Conservation (phyloP, 2,329 filamentous ascomycete species). For the Fusarium abutilonis region DNA sequence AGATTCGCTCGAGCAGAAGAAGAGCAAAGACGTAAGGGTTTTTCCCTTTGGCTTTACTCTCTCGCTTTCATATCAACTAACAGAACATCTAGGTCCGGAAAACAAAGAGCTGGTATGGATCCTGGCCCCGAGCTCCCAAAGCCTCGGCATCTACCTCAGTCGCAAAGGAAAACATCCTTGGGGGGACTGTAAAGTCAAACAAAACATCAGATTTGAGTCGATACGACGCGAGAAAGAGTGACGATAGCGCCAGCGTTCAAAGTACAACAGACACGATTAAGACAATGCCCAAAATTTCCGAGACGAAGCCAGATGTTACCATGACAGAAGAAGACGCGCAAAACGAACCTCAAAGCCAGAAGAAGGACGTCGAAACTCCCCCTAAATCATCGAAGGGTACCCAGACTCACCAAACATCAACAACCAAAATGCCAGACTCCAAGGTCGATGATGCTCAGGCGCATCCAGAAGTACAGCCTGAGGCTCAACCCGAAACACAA, state of each 20-base stretch:
- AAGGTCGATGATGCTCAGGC: conserved; percentile 6
- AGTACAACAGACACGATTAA: conserved; percentile 40
- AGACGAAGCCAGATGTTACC: conserved; percentile 37
- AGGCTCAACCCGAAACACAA: conserved; percentile 2
- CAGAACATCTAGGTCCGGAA: conserved; percentile 57
- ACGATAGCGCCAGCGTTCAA: conserved; percentile 48
- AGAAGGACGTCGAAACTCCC: conserved; percentile 10
- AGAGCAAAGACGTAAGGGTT: conserved; percentile 30
- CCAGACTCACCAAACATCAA: conserved; percentile 5
- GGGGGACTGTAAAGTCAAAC: conserved; percentile 61
- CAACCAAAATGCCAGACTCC: conserved; percentile 12
- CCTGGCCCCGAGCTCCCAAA: conserved; percentile 67
- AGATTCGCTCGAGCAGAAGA: conserved; percentile 13
- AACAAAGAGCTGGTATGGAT: conserved; percentile 70
- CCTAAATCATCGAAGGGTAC: conserved; percentile 4
- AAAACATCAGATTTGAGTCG: conserved; percentile 60
- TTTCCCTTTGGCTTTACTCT: neutral
- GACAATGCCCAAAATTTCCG: conserved; percentile 42
- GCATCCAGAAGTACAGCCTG: conserved; percentile 2
- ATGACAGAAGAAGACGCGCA: conserved; percentile 28
- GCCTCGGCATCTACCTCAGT: conserved; percentile 68
- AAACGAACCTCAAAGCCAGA: conserved; percentile 18
- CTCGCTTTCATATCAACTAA: conserved; percentile 7
- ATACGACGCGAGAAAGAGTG: conserved; percentile 58
- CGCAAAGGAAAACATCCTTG: conserved; percentile 68